Evolutionary conservation across 495 filamentous ascomycete genomes (phyloP), one percentile per base, ranked within the genome.

Genomic region (Penicillium canescens): DNA sequence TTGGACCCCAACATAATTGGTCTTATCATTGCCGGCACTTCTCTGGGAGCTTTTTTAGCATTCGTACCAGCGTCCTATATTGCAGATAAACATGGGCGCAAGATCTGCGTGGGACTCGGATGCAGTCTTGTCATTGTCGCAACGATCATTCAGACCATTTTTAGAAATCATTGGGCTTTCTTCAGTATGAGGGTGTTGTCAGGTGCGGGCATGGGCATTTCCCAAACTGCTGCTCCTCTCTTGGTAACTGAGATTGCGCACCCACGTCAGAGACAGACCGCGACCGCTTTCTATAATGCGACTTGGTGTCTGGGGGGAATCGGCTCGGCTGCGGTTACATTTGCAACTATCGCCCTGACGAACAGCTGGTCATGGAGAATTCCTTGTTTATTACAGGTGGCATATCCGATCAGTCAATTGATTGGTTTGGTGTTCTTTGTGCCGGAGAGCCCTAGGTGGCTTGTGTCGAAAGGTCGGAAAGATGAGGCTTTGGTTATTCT

Each of bases 401-500:
- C 35, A 7, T 66, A 50, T 33, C 62, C 62, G 8, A 6, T 62
- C 3, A 18, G 40, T 14, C 60, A 63, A 21, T 31, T 66, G 1
- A 12, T 64, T 4, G 58, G 59, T 1, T 42, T 51, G 20, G 9
- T 63, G 0, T 23, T 50, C 1, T 49, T 66, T 42, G 56, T 62
- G 6, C 62, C 62, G 0, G 62, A 66, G 26, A 66, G 62, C 14
- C 59, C 59, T 2, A 56, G 63, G 6, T 78, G 77, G 76, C 68
- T 78, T 23, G 69, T 79, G 20, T 70, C 70, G 4, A 67, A 69
- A 24, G 64, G 65, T 41, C 49, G 68, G 7, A 62, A 61, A 28
- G 65, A 67, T 7, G 74, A 78, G 52, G 78, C 75, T 0, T 59
- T 72, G 42, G 57, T 45, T 7, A 60, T 75, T n/a, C 52, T 81